Evolutionary conservation across 345 rosid species (phyloP).

Genomic region (Clarkia xantiana): DNA sequence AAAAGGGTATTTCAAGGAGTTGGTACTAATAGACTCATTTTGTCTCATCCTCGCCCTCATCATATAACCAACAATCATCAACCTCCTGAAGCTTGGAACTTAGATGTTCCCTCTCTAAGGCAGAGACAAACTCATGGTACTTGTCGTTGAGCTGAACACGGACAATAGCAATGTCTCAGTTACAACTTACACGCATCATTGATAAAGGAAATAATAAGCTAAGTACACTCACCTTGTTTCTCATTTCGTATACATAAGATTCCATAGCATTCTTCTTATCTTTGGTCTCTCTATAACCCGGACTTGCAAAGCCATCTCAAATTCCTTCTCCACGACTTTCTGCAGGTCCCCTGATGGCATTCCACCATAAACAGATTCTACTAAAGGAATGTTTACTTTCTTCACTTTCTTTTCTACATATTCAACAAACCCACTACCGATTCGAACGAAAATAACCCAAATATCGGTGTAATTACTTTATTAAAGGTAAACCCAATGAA

Average conservation of each 20-base stretch:
- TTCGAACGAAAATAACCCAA: too few species aligned
- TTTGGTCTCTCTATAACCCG: constrained; percentile 95
- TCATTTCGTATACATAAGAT: constrained; percentile 91
- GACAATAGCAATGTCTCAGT: constrained; percentile 7
- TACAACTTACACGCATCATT: neutral
- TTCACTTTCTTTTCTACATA: constrained; percentile 93
- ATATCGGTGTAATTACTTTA: too few species aligned
- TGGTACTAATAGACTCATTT: constrained; percentile 98
- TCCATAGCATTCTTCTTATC: constrained; percentile 96
- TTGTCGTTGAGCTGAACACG: constrained; percentile 55
- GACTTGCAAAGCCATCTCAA: constrained; percentile 97
- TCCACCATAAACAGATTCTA: constrained; percentile 69
- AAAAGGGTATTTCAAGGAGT: too few species aligned
- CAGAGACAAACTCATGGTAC: constrained; percentile 62
- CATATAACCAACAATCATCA: constrained; percentile 97
- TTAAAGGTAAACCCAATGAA: too few species aligned
- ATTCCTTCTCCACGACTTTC: constrained; percentile 87
- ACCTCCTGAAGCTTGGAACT: constrained; percentile 52
- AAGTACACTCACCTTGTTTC: constrained; percentile 56
- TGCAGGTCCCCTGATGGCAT: constrained; percentile 52
- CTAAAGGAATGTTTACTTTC: constrained; percentile 59
- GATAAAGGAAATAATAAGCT: neutral
- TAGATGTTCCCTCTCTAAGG: constrained; percentile 53
- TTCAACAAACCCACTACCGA: too few species aligned
- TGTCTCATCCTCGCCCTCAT: constrained; percentile 98